Evolutionary conservation across 768 basidiomycete species (phyloP), one percentile per base, ranked within the genome.

Genomic region (Hygrophoropsis aurantiaca): DNA sequence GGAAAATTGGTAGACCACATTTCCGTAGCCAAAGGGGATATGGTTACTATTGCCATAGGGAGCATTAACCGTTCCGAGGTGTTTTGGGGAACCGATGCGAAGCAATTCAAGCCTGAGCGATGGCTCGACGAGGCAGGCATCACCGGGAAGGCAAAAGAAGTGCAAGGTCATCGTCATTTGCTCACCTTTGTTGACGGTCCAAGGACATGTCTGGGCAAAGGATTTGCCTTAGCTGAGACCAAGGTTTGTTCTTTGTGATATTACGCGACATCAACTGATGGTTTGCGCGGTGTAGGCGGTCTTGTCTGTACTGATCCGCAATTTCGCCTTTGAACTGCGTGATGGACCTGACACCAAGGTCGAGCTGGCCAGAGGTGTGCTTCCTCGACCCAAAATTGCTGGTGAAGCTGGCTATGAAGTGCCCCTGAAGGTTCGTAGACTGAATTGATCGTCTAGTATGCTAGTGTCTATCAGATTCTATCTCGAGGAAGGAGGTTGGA

Each of bases 71-170:
- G 60, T 7, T 68, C 72, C 1, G 51, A 59, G 26, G 56, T 44
- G 4, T 51, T 77, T 18, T 81, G 78, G 76, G 79, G 80, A 5
- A 43, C 61, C 2, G 69, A 73, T 34, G 71, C 75, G 23, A 68
- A 63, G 27, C 57, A 60, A 18, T 78, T 77, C 57, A 60, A 59
- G 4, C 77, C 75, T 6, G 65, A 68, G 41, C 66, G 76, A 3
- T 79, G 77, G 76, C 50, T 73, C 9, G 46, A 54, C 5, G 59
- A 58, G 13, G 51, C 33, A 6, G 68, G 68, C 3, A 56, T 67
- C 4, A 53, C 58, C 6, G 51, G 51, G 35, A 48, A 54, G 23
- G 70, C 68, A 6, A 58, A 67, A 25, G 65, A 65, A 24, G 54
- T 72, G 33, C 67, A 67, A 30, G 68, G 71, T 2, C 64, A 70